Base-by-base conservation (phyloP, 352 stramenopile genomes). In the Globisporangium nunn region DNA sequence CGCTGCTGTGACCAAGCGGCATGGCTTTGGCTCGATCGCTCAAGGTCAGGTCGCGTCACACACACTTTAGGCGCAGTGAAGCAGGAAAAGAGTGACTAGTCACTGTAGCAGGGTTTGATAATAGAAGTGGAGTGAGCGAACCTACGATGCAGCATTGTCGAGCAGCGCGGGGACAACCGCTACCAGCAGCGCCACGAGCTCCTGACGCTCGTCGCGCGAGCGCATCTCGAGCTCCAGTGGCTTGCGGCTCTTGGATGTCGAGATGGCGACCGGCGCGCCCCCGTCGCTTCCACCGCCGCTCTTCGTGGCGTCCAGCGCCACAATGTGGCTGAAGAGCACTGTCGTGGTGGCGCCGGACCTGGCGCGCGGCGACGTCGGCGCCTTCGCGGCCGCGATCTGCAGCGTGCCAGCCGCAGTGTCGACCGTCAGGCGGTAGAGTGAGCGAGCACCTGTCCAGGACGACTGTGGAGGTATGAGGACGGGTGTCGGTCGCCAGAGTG, bases 211-310 rank as follows among this genome's bases (percentile, higher is more conserved):
- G 12, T 63, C 52, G 30, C 50, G 41, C 29, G 69, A 78, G 51
- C 68, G 64, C 74, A 84, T 80, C 28, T 78, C 70, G 31, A 81
- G 58, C 60, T 80, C 67, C 40, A 71, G 48, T 33, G 40, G 57
- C 61, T 82, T 78, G 46, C 66, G 66, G 28, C 50, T 41, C 33
- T 51, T 63, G 7, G 39, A 17, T 11, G 50, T 37, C 29, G 56
- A 55, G 46, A 68, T 67, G 28, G 59, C 30, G n/a, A 81, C 31
- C 14, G 45, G 49, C 7, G 41, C 49, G 30, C 39, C n/a, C 7
- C 47, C 23, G 28, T 18, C 53, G 29, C 46, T 65, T 33, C 47
- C 30, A 12, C 49, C 45, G 28, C 35, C 29, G n/a, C 52, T 62
- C 41, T 56, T 31, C 30, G 58, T 63, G 43, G 60, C 67, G 49